These are phyloP conservation scores for Solanum rostratum DNA, from an alignment of 257 asterid genomes.

Conservation along the genomic window DNA sequence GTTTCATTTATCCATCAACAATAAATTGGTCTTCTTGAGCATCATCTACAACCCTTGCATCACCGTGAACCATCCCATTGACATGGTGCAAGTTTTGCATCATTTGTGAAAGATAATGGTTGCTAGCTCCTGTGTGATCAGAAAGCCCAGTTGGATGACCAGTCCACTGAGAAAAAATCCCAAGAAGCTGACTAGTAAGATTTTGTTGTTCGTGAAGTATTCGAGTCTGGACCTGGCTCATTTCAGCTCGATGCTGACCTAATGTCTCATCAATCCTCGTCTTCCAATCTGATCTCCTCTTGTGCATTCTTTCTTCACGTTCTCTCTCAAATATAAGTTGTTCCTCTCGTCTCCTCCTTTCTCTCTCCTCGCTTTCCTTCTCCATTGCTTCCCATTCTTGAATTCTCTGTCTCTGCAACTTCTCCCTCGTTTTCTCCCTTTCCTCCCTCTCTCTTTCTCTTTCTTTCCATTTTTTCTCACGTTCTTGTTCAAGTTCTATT, in stretches of 20 bases:
- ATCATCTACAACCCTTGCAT: conserved; percentile 79
- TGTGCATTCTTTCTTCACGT: conserved; percentile 61
- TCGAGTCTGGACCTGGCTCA: conserved; percentile 76
- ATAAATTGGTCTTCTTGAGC: conserved; percentile 94
- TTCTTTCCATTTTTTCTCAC: conserved; percentile 53
- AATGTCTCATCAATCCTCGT: conserved; percentile 70
- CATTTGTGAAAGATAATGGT: conserved; percentile 88
- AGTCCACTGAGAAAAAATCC: conserved; percentile 84
- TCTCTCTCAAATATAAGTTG: conserved; percentile 53
- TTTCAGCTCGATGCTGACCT: conserved; percentile 68
- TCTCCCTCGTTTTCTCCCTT: conserved; percentile 35
- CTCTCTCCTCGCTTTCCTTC: conserved; percentile 65
- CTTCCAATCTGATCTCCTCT: conserved; percentile 79
- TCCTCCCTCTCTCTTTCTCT: conserved; percentile 50
- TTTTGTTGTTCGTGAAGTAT: conserved; percentile 84
- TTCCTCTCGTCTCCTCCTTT: conserved; percentile 60
- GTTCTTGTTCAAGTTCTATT: conserved; percentile 54
- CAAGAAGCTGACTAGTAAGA: conserved; percentile 68
- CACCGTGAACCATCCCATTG: conserved; percentile 68
- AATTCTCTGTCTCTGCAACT: conserved; percentile 49
- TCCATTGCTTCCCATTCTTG: conserved; percentile 77
- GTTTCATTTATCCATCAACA: conserved; percentile 54
- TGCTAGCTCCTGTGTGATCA: conserved; percentile 69
- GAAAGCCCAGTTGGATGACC: conserved; percentile 61
- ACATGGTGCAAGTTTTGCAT: conserved; percentile 87